These are phyloP conservation scores for Fusarium cicatricum DNA, from an alignment of 2,329 filamentous ascomycete genomes.

Conservation along the genomic window DNA sequence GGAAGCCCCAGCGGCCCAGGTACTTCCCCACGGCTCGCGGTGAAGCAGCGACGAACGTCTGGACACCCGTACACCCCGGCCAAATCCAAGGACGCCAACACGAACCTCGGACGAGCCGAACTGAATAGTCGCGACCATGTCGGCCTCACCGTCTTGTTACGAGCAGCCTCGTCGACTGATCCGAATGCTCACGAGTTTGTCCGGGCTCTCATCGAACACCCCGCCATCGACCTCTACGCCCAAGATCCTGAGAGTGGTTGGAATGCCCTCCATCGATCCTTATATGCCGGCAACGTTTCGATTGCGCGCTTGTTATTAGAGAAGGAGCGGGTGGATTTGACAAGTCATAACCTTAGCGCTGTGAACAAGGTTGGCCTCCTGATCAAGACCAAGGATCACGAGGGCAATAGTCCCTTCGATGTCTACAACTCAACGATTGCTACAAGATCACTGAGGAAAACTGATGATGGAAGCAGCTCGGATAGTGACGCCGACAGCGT, in stretches of 20 bases:
- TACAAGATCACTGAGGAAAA: slow-evolving; percentile 70
- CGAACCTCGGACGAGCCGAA: slow-evolving; percentile 65
- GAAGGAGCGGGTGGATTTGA: slow-evolving; percentile 73
- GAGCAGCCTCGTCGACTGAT: slow-evolving; percentile 79
- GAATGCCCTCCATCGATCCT: slow-evolving; percentile 90
- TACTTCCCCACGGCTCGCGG: slow-evolving; percentile 58
- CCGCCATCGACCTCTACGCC: slow-evolving; percentile 82
- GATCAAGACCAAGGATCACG: slow-evolving; percentile 94
- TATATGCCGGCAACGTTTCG: slow-evolving; percentile 89
- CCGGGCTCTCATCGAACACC: slow-evolving; percentile 80
- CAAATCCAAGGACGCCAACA: slow-evolving; percentile 55
- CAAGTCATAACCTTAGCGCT: slow-evolving; percentile 65
- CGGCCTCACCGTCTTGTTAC: slow-evolving; percentile 84
- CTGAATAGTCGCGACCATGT: slow-evolving; percentile 85
- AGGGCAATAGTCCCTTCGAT: slow-evolving; percentile 94
- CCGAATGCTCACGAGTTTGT: slow-evolving; percentile 78
- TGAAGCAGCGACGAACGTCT: slow-evolving; percentile 63
- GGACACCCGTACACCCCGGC: slow-evolving; percentile 55
- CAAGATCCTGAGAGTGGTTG: slow-evolving; percentile 94
- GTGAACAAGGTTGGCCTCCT: slow-evolving; percentile 74
- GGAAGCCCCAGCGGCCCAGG: slow-evolving; percentile 53
- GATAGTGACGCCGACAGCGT: slow-evolving; percentile 66
- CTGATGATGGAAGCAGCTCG: slow-evolving; percentile 55
- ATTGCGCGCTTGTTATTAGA: slow-evolving; percentile 84
- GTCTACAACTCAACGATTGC: slow-evolving; percentile 89